Evolutionary conservation across 108 stramenopile species (phyloP).

Genomic region (Pseudonitzschia pungens): DNA sequence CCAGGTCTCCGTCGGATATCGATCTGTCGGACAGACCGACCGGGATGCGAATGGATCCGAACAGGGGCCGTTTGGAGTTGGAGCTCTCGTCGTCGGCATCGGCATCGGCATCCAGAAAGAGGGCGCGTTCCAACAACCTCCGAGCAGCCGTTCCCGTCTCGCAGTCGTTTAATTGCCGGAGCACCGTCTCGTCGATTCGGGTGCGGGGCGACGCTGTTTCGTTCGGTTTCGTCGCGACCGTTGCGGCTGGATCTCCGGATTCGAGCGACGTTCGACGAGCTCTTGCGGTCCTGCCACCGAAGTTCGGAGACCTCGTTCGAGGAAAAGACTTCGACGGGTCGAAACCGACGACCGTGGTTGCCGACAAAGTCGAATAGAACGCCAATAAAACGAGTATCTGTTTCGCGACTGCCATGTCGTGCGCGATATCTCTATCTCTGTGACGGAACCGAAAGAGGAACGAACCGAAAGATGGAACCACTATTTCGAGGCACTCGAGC

Average conservation of each 20-base stretch:
- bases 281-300: background rate
- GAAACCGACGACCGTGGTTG: background rate
- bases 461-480: no score
- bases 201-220: background rate
- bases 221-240: background rate
- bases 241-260: background rate
- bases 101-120: slow-evolving; percentile 19
- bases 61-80: slow-evolving; percentile 33
- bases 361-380: background rate
- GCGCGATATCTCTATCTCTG: no score
- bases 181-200: slow-evolving; percentile 30
- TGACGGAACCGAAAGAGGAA: no score
- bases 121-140: slow-evolving; percentile 46
- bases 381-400: background rate
- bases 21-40: slow-evolving; percentile 55
- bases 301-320: background rate
- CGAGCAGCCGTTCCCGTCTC: slow-evolving; percentile 48
- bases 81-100: slow-evolving; percentile 3
- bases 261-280: background rate
- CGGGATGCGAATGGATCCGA: slow-evolving; percentile 61
- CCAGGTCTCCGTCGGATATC: slow-evolving; percentile 84
- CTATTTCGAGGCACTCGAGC: no score
- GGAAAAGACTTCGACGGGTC: background rate
- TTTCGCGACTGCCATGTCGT: background rate
- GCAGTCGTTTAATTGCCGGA: slow-evolving; percentile 48